Base-by-base conservation (phyloP, 2,329 filamentous ascomycete species). In the Colletotrichum zoysiae region DNA sequence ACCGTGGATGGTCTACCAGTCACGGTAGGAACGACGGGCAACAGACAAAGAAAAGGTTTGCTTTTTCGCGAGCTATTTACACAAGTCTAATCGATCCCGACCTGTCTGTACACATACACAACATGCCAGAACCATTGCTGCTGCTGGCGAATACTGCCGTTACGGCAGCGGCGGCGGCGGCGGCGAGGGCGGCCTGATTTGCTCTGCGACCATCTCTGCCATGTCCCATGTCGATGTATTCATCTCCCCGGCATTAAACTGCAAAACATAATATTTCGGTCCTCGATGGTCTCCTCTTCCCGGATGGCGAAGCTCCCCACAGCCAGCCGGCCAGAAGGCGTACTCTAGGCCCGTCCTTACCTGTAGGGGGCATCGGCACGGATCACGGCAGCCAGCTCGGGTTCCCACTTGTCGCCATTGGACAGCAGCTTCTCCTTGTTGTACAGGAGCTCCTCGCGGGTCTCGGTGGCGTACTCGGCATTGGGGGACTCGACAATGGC, bases 401-500 rank as follows among this genome's bases (percentile, higher is more conserved):
- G 95, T 86, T 99, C 96, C 96, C 96, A 99, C 85, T 95, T 95
- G 86, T 97, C 95, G 78, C 95, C 94, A 80, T 97, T 97, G 76
- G 93, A 86, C 75, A 97, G 84, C 75, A 97, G 85, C 85, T 97
- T 97, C 87, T 97, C 92, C 89, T 98, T 98, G 87, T 98, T 98
- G 88, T 98, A 98, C 78, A 98, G 84, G 78, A 98, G 85, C 87
- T 98, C 95, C 84, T 99, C 95, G 81, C 95, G 91, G 74, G 88
- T 90, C 84, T 90, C 88, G 50, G 88, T 90, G 53, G 88, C 85
- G 77, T 90, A 90, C 80, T 90, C 88, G 77, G 88, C 87, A 77
- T 90, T 90, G 76, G 88, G 88, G 60, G 86, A 88, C 82, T 90
- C 88, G 67, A 90, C 88, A 76, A 89, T 99, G 72, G 96, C 96